Conservation (phyloP, 768 basidiomycete species). For the Pleurotus platypus region DNA sequence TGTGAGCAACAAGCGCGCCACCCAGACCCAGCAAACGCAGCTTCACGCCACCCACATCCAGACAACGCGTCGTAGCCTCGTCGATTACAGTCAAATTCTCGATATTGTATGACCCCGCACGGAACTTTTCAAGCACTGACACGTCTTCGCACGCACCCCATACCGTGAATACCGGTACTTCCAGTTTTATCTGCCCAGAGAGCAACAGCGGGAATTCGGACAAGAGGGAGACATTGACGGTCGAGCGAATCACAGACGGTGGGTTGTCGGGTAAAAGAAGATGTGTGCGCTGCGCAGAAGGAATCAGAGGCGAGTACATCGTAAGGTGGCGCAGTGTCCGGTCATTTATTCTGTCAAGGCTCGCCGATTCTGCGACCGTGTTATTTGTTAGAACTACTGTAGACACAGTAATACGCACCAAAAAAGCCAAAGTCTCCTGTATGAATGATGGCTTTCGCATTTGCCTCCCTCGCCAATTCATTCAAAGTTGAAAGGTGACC, state of each 20-base stretch:
- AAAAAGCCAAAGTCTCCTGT: slow-evolving; percentile 99
- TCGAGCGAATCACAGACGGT: slow-evolving; percentile 64
- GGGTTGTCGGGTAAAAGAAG: slow-evolving; percentile 68
- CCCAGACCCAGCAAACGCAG: slow-evolving; percentile 94
- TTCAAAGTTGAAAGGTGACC: slow-evolving; percentile 88
- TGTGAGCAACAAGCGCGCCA: slow-evolving; percentile 92
- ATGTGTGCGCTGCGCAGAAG: slow-evolving; percentile 75
- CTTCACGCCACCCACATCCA: slow-evolving; percentile 92
- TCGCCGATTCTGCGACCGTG: slow-evolving; percentile 55
- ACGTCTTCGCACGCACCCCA: slow-evolving; percentile 99
- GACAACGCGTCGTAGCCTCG: slow-evolving; percentile 89
- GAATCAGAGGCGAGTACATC: slow-evolving; percentile 93
- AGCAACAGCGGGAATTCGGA: slow-evolving; percentile 94
- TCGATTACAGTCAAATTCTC: slow-evolving; percentile 91
- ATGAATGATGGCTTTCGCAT: slow-evolving; percentile 92
- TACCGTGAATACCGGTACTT: slow-evolving; percentile 92
- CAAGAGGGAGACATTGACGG: slow-evolving; percentile 72
- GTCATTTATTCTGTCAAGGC: slow-evolving; percentile 89
- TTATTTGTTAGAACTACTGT: slow-evolving; percentile 1
- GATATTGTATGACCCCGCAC: slow-evolving; percentile 75
- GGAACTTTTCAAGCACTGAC: slow-evolving; percentile 87
- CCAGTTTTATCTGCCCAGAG: slow-evolving; percentile 85
- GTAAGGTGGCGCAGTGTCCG: slow-evolving; percentile 93
- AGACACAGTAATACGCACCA: slow-evolving; percentile 41
- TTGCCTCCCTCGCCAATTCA: slow-evolving; percentile 82